Percentiles rank a stretch among this genome's conserved stretches.
phyloP scores from a whole-genome alignment of 2,329 filamentous ascomycete genomes.

The Stachybotrys echinatus region DNA sequence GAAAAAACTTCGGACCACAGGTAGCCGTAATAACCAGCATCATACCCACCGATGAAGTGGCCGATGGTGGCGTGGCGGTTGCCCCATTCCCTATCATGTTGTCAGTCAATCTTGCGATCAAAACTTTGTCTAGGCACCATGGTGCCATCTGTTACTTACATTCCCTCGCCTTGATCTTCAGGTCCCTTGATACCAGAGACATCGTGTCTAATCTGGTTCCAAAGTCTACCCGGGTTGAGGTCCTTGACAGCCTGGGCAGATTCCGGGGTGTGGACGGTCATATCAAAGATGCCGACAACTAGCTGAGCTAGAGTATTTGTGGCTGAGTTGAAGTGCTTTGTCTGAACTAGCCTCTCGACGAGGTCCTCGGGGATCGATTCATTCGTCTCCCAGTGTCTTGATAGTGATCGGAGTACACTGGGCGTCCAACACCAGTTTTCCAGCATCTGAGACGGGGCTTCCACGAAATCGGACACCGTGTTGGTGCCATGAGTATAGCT shows the following conservation, averaged over 20 bases:
- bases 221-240: slow-evolving; percentile 59
- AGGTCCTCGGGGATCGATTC: slow-evolving; percentile 70
- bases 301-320: slow-evolving; percentile 74
- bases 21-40: slow-evolving; percentile 78
- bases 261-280: slow-evolving; percentile 69
- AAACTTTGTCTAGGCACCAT: neutral
- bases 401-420: slow-evolving; percentile 59
- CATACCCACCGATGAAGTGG: slow-evolving; percentile 78
- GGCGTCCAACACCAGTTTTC: slow-evolving; percentile 74
- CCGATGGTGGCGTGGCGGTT: slow-evolving; percentile 77
- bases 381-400: slow-evolving; percentile 66
- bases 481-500: slow-evolving; percentile 64
- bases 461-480: slow-evolving; percentile 64
- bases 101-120: slow-evolving; percentile 9
- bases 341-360: slow-evolving; percentile 67
- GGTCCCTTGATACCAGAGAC: slow-evolving; percentile 72
- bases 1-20: slow-evolving; percentile 74
- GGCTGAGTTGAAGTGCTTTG: slow-evolving; percentile 76
- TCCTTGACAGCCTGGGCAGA: slow-evolving; percentile 64
- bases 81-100: slow-evolving; percentile 54
- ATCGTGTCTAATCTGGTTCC: slow-evolving; percentile 67
- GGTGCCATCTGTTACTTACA: slow-evolving; percentile 33
- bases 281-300: slow-evolving; percentile 79
- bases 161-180: slow-evolving; percentile 54
- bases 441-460: slow-evolving; percentile 68